These are phyloP conservation scores for Carallia pectinifolia DNA, from an alignment of 345 rosid species.

Conservation along the genomic window DNA sequence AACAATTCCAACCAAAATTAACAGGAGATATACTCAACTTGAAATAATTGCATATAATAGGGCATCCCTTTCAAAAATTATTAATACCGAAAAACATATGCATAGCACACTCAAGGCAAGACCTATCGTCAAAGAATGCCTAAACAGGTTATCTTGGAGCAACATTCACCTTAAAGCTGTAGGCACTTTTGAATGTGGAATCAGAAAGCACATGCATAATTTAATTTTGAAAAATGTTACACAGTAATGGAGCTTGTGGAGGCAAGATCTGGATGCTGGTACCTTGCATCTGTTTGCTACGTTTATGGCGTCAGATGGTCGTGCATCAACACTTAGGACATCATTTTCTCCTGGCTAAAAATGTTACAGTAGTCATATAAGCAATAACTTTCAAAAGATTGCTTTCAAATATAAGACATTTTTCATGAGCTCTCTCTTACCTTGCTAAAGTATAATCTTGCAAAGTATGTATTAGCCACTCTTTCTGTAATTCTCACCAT, in stretches of 20 bases:
- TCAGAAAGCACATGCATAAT: not conserved
- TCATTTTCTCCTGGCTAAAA: conserved; percentile 70
- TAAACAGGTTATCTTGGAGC: not conserved
- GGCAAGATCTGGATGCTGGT: not conserved
- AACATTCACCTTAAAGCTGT: not conserved
- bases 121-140: not conserved
- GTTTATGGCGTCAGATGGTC: conserved; percentile 91
- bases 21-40: conserved; percentile 3
- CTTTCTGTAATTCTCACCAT: conserved; percentile 83
- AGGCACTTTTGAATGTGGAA: not conserved
- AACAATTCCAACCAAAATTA: conserved; percentile 17
- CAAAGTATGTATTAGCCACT: conserved; percentile 63
- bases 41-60: conserved; percentile 2
- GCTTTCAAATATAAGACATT: conserved; percentile 14
- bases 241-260: not conserved
- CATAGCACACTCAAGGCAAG: too few relatives aligned
- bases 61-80: too few relatives aligned
- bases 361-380: not conserved
- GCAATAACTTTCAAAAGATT: too few relatives aligned
- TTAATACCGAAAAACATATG: too few relatives aligned
- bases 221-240: too few relatives aligned
- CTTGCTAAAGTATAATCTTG: conserved; percentile 69
- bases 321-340: conserved; percentile 58
- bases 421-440: conserved; percentile 37
- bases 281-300: conserved; percentile 72